Evolutionary conservation across 371 early-diverging fungal species (phyloP), one percentile per base, ranked within the genome.

Genomic region (Choanephora cucurbitarum): DNA sequence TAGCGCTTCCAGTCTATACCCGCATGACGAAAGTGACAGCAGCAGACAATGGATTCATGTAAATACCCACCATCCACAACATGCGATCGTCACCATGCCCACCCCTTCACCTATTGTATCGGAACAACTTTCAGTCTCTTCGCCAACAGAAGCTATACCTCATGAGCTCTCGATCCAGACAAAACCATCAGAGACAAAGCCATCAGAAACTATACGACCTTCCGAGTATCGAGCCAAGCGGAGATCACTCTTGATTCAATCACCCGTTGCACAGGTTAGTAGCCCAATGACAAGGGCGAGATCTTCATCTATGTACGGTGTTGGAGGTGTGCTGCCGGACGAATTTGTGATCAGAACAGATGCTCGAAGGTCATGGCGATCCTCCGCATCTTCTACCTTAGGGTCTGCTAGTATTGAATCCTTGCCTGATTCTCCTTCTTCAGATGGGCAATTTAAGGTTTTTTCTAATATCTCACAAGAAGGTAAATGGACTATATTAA

Each of bases 191-290:
- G 32, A 23, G 3, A 33, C 46, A 39, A 15, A 18, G 22, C 40
- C 41, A 45, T 14, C 14, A 15, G 65, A 57, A 39, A 57, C 72
- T 6, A 70, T 78, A 41, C 57, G 70, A 42, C 78, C 78, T 10
- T 72, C 73, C 1, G 67, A 78, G 48, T 78, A 78, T 44, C 66
- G 78, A 11, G 78, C 78, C 22, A 78, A 78, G 49, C 72, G 78
- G 13, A 58, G 75, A 58, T 78, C 78, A 1, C 43, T 78, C 8
- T 55, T 77, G 7, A 34, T 66, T 23, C 72, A 72, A 54, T 55
- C 67, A 44, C 24, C 31, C 18, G 28, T 28, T 28, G 28, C 28
- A 28, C 28, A 28, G 7, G 10, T 23, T 18, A 33, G 23, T 48
- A 54, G n/a, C 23, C 39, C 41, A 34, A 47, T 22, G 41, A 62